Percentiles rank a stretch among this genome's conserved stretches.
phyloP scores from a whole-genome alignment of 2,329 filamentous ascomycete genomes.

The Ceratocystis diversiconidia region DNA sequence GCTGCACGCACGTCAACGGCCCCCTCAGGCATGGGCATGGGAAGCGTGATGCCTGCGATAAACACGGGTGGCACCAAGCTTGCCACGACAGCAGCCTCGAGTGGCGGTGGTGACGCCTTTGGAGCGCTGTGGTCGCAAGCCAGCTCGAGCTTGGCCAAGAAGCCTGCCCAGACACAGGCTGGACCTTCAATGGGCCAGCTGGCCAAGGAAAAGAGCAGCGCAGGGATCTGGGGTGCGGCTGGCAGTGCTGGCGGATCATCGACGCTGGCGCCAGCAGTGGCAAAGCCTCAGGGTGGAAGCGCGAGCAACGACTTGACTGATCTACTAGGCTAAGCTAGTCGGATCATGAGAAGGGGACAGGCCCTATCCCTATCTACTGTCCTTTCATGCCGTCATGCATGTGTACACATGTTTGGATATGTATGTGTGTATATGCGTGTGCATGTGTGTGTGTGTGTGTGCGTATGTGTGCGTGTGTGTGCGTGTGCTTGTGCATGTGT shows the following conservation, averaged over 20 bases:
- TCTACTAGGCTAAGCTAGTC: conserved; percentile 30
- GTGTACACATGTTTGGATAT: background rate
- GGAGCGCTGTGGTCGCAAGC: conserved; percentile 71
- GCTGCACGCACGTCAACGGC: conserved; percentile 21
- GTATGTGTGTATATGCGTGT: background rate
- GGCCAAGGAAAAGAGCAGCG: conserved; percentile 94
- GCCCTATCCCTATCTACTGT: background rate
- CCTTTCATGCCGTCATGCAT: background rate
- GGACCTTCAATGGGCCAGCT: conserved; percentile 80
- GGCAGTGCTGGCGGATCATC: conserved; percentile 25
- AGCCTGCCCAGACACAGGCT: conserved; percentile 43
- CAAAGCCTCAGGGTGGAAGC: conserved; percentile 21
- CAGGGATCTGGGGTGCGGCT: conserved; percentile 80
- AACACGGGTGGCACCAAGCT: conserved; percentile 31
- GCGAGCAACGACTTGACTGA: conserved; percentile 32
- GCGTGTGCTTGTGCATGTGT: no score
- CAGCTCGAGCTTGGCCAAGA: conserved; percentile 62
- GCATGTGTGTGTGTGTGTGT: background rate
- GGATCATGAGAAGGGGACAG: background rate
- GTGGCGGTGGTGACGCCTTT: conserved; percentile 67
- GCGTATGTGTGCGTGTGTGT: background rate
- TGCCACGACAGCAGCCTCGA: conserved; percentile 38
- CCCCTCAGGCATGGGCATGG: conserved; percentile 27
- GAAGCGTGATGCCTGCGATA: conserved; percentile 35
- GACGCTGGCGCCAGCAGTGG: conserved; percentile 17